A percentile compares a stretch with the other conserved stretches of the same genome.
Evolutionary conservation across 352 stramenopile species (phyloP).

Genomic region (Aphanomyces astaci): DNA sequence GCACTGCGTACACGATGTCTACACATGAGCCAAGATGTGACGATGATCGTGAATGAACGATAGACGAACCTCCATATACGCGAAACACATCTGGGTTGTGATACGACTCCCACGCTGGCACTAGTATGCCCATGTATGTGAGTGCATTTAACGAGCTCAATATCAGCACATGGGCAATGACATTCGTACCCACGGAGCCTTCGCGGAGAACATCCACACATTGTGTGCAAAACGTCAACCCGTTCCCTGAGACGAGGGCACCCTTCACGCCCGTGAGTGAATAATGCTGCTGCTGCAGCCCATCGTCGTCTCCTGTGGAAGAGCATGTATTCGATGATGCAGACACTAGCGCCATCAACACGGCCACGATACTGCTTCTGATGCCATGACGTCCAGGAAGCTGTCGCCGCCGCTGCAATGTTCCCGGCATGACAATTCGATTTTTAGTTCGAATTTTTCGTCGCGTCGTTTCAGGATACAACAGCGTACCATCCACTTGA

Average conservation of each 20-base stretch:
- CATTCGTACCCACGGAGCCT: not conserved
- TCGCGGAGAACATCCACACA: not conserved
- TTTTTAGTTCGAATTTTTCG: too few species aligned
- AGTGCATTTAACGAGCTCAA: too few species aligned
- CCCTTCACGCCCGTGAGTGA: not conserved
- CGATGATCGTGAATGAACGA: not conserved
- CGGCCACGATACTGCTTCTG: not conserved
- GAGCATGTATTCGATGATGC: not conserved
- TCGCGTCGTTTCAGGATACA: too few species aligned
- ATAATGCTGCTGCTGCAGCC: too few species aligned
- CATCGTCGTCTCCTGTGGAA: not conserved
- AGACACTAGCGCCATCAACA: not conserved
- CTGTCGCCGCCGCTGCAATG: not conserved
- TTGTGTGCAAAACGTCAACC: not conserved
- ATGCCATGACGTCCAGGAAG: not conserved
- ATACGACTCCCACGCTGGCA: not conserved
- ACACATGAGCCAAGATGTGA: not conserved
- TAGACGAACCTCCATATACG: not conserved
- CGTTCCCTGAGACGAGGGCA: not conserved
- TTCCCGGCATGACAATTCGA: not conserved
- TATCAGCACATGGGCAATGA: too few species aligned
- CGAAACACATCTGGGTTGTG: not conserved
- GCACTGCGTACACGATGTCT: slow-evolving; percentile 5
- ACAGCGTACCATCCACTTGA: too few species aligned
- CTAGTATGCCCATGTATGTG: too few species aligned